Conservation (phyloP, 768 basidiomycete species). For the Tricholoma flavovirens region DNA sequence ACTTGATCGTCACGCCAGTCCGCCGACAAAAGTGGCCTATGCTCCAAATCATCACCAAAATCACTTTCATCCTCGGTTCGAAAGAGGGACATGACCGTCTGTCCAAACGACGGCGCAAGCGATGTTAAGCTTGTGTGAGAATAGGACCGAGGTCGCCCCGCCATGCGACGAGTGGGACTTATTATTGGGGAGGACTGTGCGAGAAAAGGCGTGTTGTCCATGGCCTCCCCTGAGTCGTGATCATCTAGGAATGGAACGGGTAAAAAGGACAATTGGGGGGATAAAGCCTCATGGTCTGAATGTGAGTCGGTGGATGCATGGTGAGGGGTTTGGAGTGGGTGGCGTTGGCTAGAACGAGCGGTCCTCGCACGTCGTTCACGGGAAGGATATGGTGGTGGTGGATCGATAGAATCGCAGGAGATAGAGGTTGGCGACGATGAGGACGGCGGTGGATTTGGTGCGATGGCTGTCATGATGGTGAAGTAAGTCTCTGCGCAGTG, state of each 20-base stretch:
- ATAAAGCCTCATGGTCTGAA: constrained; percentile 26
- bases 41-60: constrained; percentile 30
- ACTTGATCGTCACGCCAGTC: constrained; percentile 9
- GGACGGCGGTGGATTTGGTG: not conserved
- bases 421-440: not conserved
- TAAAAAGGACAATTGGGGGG: constrained; percentile 15
- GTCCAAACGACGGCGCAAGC: constrained; percentile 57
- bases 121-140: constrained; percentile 56
- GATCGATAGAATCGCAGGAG: constrained; percentile 35
- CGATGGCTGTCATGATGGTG: not conserved
- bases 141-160: constrained; percentile 43
- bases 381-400: constrained; percentile 68
- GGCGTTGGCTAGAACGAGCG: constrained; percentile 24
- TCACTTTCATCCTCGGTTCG: constrained; percentile 35
- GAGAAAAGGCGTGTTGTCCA: constrained; percentile 48
- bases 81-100: constrained; percentile 68
- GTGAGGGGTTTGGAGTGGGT: constrained; percentile 21
- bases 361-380: constrained; percentile 36
- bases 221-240: constrained; percentile 25
- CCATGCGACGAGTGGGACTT: constrained; percentile 16
- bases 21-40: constrained; percentile 4
- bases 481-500: too few relatives aligned
- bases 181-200: constrained; percentile 18
- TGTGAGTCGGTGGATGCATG: constrained; percentile 31
- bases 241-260: constrained; percentile 13